Evolutionary conservation across 108 stramenopile genomes (phyloP).

Genomic region (Hondaea fermentalgiana): DNA sequence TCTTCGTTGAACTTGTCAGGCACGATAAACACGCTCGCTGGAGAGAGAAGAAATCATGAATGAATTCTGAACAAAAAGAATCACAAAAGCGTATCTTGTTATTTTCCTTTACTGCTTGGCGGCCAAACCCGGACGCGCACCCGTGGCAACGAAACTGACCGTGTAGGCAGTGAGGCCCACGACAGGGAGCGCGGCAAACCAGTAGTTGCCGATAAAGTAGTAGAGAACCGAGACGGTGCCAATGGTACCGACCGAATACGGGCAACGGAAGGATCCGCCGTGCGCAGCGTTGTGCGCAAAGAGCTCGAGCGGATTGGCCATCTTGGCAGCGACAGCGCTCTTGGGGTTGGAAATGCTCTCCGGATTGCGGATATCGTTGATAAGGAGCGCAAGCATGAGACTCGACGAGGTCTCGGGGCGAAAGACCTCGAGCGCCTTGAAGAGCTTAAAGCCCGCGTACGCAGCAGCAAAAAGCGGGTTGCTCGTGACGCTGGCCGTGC

Average conservation of each 20-base stretch:
- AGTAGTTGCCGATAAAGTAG: conserved; percentile 54
- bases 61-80: no score
- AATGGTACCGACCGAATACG: conserved; percentile 84
- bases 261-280: conserved; percentile 90
- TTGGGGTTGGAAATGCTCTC: conserved; percentile 62
- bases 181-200: neutral
- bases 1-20: no score
- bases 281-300: conserved; percentile 86
- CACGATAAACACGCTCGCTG: no score
- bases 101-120: no score
- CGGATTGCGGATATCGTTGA: conserved; percentile 73
- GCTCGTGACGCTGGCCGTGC: conserved; percentile 78
- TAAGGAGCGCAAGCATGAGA: conserved; percentile 87
- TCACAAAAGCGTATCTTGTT: no score
- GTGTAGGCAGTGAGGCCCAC: neutral
- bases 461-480: conserved; percentile 94
- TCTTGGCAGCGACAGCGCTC: conserved; percentile 39
- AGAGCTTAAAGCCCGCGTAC: conserved; percentile 94
- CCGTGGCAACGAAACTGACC: neutral
- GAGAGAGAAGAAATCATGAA: no score
- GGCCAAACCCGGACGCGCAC: neutral
- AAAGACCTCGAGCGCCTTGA: conserved; percentile 87
- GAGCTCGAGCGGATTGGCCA: conserved; percentile 84
- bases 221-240: conserved; percentile 83
- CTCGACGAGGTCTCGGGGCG: conserved; percentile 90